Conservation (phyloP, 768 basidiomycete genomes). For the Boletellus ananas region DNA sequence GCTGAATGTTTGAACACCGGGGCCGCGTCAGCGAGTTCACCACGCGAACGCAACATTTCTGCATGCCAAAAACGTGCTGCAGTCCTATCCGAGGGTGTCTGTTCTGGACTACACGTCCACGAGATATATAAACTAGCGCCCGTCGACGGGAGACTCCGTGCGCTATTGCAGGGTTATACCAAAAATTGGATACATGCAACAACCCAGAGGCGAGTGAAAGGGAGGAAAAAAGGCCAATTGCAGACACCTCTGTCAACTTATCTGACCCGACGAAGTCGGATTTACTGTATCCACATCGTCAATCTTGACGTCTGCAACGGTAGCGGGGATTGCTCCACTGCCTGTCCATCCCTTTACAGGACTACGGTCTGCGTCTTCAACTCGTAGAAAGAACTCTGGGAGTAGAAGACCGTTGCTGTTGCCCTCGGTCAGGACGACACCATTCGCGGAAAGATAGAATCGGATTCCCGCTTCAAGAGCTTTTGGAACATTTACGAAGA, state of each 20-base stretch:
- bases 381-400: conserved; percentile 64
- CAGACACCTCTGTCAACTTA: not conserved
- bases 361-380: conserved; percentile 43
- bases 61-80: too few species aligned
- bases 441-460: conserved; percentile 81
- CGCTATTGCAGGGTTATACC: too few species aligned
- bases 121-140: too few species aligned
- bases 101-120: too few species aligned
- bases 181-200: too few species aligned
- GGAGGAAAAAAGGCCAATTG: not conserved
- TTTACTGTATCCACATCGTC: not conserved
- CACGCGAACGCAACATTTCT: too few species aligned
- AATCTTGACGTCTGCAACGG: not conserved
- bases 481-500: conserved; percentile 74
- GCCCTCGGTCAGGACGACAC: conserved; percentile 85
- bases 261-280: not conserved
- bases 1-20: too few species aligned
- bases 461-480: conserved; percentile 65
- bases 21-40: too few species aligned
- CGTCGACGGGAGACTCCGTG: too few species aligned
- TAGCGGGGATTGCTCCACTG: not conserved
- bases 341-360: conserved; percentile 24
- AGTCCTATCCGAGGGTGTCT: too few species aligned
- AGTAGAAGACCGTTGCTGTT: conserved; percentile 57
- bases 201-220: not conserved